Conservation (phyloP, 1,139 yeast genomes). For the Debaryomycetaceae sp. region DNA sequence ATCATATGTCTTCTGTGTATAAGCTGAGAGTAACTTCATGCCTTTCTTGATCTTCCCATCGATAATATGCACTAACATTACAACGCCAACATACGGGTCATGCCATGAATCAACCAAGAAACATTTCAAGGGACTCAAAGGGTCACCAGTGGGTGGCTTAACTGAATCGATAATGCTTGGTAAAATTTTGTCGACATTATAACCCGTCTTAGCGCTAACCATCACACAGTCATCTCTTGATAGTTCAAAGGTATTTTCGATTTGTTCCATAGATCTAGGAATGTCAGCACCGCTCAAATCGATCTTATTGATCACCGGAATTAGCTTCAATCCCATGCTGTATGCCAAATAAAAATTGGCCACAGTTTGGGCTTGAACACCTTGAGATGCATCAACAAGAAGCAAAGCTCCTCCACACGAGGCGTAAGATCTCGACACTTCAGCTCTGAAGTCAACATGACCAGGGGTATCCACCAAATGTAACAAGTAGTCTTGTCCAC, state of each 20-base stretch:
- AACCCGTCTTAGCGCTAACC: slow-evolving; percentile 90
- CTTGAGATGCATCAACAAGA: slow-evolving; percentile 92
- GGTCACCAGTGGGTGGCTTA: slow-evolving; percentile 64
- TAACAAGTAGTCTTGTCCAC: slow-evolving; percentile 63
- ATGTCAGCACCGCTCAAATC: slow-evolving; percentile 90
- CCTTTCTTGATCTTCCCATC: slow-evolving; percentile 80
- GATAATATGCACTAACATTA: slow-evolving; percentile 75
- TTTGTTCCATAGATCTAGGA: slow-evolving; percentile 75
- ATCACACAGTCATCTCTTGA: slow-evolving; percentile 72
- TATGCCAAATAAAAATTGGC: slow-evolving; percentile 92
- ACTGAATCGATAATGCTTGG: slow-evolving; percentile 79
- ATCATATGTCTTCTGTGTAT: slow-evolving; percentile 72
- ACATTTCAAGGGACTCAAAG: slow-evolving; percentile 60
- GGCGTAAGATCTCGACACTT: slow-evolving; percentile 90
- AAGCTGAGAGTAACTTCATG: slow-evolving; percentile 72
- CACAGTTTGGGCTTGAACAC: slow-evolving; percentile 96
- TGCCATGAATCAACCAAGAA: slow-evolving; percentile 96
- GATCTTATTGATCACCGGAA: slow-evolving; percentile 90
- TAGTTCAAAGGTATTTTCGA: slow-evolving; percentile 78
- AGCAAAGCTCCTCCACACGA: slow-evolving; percentile 94
- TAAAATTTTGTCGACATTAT: slow-evolving; percentile 67
- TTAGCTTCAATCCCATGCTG: slow-evolving; percentile 72
- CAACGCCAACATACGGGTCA: slow-evolving; percentile 91
- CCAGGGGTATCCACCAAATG: slow-evolving; percentile 98
- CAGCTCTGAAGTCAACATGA: slow-evolving; percentile 93